A percentile compares a stretch with the other conserved stretches of the same genome.
Evolutionary conservation across 2,329 filamentous ascomycete species (phyloP).

Genomic region (Phyllosticta paracitricarpa): DNA sequence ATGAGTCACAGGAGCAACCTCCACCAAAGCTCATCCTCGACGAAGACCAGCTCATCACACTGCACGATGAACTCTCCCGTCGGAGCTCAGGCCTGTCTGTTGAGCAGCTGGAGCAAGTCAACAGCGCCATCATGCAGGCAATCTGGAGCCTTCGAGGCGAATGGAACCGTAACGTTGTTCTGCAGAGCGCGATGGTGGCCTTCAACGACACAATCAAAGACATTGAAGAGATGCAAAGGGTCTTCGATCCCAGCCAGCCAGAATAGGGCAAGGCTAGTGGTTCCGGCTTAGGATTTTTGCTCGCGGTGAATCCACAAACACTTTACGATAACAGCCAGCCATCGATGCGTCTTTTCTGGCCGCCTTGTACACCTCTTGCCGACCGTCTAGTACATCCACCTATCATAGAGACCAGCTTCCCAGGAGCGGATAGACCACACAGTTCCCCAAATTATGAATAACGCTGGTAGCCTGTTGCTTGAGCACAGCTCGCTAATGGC

Average conservation of each 20-base stretch:
- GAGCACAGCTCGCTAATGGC: background rate
- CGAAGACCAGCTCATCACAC: conserved; percentile 40
- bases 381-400: background rate
- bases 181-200: conserved; percentile 50
- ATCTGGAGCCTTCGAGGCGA: conserved; percentile 72
- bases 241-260: conserved; percentile 33
- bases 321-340: background rate
- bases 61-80: conserved; percentile 55
- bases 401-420: background rate
- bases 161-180: conserved; percentile 73
- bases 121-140: conserved; percentile 79
- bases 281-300: background rate
- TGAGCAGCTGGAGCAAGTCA: conserved; percentile 91
- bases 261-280: background rate
- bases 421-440: background rate
- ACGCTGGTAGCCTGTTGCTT: background rate
- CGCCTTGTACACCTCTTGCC: background rate
- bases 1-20: conserved; percentile 19
- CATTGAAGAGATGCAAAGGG: conserved; percentile 47
- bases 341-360: background rate
- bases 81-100: conserved; percentile 70
- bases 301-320: background rate
- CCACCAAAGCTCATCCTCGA: conserved; percentile 34
- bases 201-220: conserved; percentile 69
- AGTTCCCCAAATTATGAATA: background rate